These are phyloP conservation scores for Phytophthora megakarya DNA, from an alignment of 352 stramenopile species.

Conservation along the genomic window DNA sequence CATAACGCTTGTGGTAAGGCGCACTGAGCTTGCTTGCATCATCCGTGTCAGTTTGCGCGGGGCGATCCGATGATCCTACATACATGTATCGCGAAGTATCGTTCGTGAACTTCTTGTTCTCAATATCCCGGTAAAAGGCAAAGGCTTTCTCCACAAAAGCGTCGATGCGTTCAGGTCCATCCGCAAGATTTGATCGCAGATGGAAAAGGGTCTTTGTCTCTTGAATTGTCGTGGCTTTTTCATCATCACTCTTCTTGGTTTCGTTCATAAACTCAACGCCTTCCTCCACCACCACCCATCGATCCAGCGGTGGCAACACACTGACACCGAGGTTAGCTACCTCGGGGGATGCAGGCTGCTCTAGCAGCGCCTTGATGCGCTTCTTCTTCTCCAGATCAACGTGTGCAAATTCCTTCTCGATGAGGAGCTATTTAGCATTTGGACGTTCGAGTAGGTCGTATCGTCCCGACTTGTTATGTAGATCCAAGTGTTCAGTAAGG, in stretches of 20 bases:
- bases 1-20: constrained; percentile 69
- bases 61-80: constrained; percentile 26
- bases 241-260: constrained; percentile 26
- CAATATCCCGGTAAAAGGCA: constrained; percentile 37
- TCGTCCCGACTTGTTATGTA: constrained; percentile 38
- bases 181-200: constrained; percentile 20
- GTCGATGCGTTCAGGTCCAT: constrained; percentile 43
- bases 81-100: constrained; percentile 60
- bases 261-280: constrained; percentile 52
- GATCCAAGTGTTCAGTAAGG: constrained; percentile 39
- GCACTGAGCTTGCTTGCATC: constrained; percentile 18
- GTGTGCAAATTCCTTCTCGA: constrained; percentile 11
- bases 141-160: constrained; percentile 45
- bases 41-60: constrained; percentile 11
- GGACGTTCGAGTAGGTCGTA: constrained; percentile 52
- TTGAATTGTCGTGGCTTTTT: constrained; percentile 24
- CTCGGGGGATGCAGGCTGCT: constrained; percentile 18
- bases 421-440: constrained; percentile 13
- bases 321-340: constrained; percentile 46
- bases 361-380: constrained; percentile 13
- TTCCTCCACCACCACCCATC: constrained; percentile 46
- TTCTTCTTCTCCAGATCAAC: constrained; percentile 32
- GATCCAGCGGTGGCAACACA: constrained; percentile 37
- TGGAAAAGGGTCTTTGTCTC: constrained; percentile 36
- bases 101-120: constrained; percentile 40